Conservation (phyloP, 768 basidiomycete genomes). For the Zangia roseola region DNA sequence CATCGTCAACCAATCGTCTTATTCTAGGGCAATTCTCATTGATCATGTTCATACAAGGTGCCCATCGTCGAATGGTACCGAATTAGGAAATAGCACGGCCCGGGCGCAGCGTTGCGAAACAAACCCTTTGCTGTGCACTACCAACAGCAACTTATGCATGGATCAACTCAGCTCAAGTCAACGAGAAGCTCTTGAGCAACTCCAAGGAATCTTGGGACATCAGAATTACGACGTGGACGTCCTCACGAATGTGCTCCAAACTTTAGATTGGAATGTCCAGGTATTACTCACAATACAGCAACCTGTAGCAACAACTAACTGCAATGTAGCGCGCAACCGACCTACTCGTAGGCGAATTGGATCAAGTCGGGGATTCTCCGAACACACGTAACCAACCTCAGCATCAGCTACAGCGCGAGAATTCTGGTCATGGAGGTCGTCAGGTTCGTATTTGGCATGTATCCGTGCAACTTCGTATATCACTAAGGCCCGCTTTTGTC, state of each 20-base stretch:
- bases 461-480: no score
- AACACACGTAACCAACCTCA: neutral
- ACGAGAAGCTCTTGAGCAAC: slow-evolving; percentile 12
- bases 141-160: no score
- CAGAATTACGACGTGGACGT: slow-evolving; percentile 59
- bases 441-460: slow-evolving; percentile 3
- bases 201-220: slow-evolving; percentile 14
- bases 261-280: slow-evolving; percentile 72
- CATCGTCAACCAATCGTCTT: no score
- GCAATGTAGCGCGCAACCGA: slow-evolving; percentile 6
- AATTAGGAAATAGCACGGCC: no score
- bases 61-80: no score
- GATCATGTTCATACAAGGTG: no score
- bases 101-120: no score
- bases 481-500: neutral
- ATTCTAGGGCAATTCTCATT: no score
- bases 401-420: neutral
- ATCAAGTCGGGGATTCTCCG: neutral
- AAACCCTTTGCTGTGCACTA: no score
- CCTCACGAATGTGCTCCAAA: slow-evolving; percentile 56
- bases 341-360: slow-evolving; percentile 1
- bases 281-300: slow-evolving; percentile 32
- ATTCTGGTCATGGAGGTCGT: neutral
- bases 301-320: neutral
- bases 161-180: slow-evolving; percentile 11